Evolutionary conservation across 2,329 filamentous ascomycete species (phyloP).

Genomic region (Xylaria sp.): DNA sequence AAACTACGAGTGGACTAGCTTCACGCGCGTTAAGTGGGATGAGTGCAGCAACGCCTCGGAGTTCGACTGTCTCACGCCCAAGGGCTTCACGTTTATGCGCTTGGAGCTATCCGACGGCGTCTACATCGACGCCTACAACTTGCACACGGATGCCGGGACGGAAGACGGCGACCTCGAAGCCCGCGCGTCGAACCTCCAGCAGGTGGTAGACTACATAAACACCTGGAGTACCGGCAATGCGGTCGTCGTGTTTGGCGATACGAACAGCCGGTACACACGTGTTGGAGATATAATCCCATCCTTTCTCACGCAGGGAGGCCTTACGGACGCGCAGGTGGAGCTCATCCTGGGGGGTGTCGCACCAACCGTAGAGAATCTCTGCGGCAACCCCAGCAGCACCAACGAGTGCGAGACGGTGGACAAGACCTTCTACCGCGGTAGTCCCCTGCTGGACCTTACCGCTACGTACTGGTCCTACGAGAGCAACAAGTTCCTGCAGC

Average conservation of each 20-base stretch:
- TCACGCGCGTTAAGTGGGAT: conserved; percentile 64
- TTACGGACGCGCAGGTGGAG: conserved; percentile 66
- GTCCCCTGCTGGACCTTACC: conserved; percentile 51
- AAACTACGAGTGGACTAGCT: conserved; percentile 62
- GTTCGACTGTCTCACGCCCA: conserved; percentile 69
- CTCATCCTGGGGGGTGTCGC: conserved; percentile 54
- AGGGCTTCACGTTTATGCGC: conserved; percentile 73
- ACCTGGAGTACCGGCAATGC: conserved; percentile 63
- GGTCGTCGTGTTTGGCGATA: conserved; percentile 69
- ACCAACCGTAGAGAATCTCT: conserved; percentile 54
- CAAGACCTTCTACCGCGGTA: conserved; percentile 67
- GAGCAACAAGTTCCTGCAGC: conserved; percentile 60
- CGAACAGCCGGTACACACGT: conserved; percentile 68
- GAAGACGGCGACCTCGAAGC: conserved; percentile 58
- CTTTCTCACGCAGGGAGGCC: conserved; percentile 55
- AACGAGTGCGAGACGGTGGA: conserved; percentile 69
- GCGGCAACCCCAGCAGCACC: conserved; percentile 61
- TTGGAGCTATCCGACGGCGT: conserved; percentile 56
- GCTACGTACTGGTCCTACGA: conserved; percentile 62
- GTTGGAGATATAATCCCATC: conserved; percentile 57
- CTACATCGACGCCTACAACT: conserved; percentile 68
- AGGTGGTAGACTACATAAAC: conserved; percentile 64
- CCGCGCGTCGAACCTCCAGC: conserved; percentile 63
- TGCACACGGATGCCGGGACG: conserved; percentile 69
- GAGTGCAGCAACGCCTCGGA: conserved; percentile 61